phyloP scores from a whole-genome alignment of 495 filamentous ascomycete species.

The Usnea hakonensis region DNA sequence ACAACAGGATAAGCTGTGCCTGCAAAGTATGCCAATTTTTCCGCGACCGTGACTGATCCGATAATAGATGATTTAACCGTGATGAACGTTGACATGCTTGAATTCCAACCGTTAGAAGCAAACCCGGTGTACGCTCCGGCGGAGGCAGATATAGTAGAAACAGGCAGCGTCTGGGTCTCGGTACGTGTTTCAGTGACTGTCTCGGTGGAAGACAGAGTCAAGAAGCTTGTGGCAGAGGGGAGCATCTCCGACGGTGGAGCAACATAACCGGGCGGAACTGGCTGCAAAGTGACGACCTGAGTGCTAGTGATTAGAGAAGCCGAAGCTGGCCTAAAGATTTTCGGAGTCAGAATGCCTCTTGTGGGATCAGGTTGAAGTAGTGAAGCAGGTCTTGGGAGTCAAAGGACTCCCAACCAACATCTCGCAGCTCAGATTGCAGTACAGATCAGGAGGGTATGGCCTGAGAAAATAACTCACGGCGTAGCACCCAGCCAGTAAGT shows the following conservation, averaged over 20 bases:
- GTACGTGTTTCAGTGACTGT: conserved; percentile 5
- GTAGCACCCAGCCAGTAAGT: conserved; percentile 17
- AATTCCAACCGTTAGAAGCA: conserved; percentile 22
- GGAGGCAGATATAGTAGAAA: background rate
- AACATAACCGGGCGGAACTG: background rate
- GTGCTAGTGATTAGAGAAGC: conserved; percentile 8
- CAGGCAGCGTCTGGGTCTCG: background rate
- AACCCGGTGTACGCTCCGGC: conserved; percentile 13
- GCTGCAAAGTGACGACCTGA: conserved; percentile 10
- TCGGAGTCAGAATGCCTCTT: too few relatives aligned
- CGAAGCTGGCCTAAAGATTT: background rate
- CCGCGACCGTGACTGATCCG: background rate
- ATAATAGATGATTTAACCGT: conserved; percentile 3
- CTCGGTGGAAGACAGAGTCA: conserved; percentile 9
- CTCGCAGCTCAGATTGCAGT: too few relatives aligned
- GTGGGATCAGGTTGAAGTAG: too few relatives aligned
- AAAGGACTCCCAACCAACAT: too few relatives aligned
- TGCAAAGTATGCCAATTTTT: background rate
- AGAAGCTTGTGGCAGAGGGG: background rate
- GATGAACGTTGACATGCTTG: conserved; percentile 8
- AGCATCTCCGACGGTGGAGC: background rate
- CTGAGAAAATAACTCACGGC: background rate
- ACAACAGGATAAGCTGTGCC: background rate
- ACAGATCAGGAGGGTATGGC: too few relatives aligned
- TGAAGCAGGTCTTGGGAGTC: too few relatives aligned